Evolutionary conservation across 2,329 filamentous ascomycete species (phyloP).

Genomic region (Dichotomopilus funicola): DNA sequence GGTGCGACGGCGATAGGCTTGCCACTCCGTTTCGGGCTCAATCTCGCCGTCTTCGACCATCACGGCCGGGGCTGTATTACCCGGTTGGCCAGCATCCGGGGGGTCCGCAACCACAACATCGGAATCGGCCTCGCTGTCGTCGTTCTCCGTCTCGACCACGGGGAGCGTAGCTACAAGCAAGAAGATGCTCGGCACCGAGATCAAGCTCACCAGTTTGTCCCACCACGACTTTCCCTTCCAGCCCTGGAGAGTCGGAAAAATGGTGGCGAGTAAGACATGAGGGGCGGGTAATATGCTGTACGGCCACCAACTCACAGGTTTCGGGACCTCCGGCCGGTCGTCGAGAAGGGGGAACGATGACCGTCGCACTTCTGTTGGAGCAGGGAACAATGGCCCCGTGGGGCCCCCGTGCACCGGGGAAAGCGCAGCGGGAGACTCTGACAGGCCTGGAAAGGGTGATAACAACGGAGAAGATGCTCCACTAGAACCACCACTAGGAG

Average conservation of each 20-base stretch:
- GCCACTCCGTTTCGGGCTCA: constrained; percentile 50
- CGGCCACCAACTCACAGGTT: constrained; percentile 71
- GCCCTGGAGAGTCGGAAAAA: constrained; percentile 80
- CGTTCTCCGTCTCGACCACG: constrained; percentile 69
- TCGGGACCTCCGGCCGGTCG: constrained; percentile 32
- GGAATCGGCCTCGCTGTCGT: constrained; percentile 44
- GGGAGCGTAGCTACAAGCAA: constrained; percentile 84
- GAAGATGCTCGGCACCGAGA: constrained; percentile 87
- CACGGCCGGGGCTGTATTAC: constrained; percentile 31
- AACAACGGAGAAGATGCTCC: constrained; percentile 41
- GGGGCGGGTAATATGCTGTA: constrained; percentile 67
- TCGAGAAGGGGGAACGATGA: constrained; percentile 39
- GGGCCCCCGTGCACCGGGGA: constrained; percentile 36
- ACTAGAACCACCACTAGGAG: constrained; percentile 37
- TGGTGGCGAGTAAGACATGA: constrained; percentile 59
- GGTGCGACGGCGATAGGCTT: constrained; percentile 49
- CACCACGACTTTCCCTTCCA: constrained; percentile 80
- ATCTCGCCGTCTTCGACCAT: constrained; percentile 31
- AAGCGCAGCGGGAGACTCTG: constrained; percentile 48
- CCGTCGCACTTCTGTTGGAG: constrained; percentile 40
- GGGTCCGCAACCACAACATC: constrained; percentile 26
- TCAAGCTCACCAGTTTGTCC: constrained; percentile 73
- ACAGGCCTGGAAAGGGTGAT: constrained; percentile 63
- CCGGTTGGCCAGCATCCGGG: constrained; percentile 20
- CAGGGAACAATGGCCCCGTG: constrained; percentile 51